Evolutionary conservation across 2,329 filamentous ascomycete species (phyloP), one percentile per base, ranked within the genome.

Genomic region (Pseudogymnoascus sp.): DNA sequence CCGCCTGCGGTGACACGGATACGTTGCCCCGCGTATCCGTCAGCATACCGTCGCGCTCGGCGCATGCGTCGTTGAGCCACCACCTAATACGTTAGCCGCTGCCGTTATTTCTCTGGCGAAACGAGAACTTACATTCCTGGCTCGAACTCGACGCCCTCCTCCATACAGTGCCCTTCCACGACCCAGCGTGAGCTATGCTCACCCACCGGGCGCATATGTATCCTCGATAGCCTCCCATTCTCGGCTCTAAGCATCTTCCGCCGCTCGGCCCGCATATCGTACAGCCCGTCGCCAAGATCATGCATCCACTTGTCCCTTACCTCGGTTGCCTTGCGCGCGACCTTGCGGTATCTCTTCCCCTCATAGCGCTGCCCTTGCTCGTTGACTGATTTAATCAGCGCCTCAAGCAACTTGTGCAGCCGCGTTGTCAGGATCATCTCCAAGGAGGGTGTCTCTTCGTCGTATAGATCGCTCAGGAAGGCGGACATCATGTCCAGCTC

Each of bases 61-160:
- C 83, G 67, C 82, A 84, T 37, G 80, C 78, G 33, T 84, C 74
- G 62, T 83, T 82, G 17, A 83, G 70, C 82, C 83, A 86, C 83
- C 81, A 86, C 63, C 83, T 85, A 62, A 9, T 13, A 19, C 9
- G 50, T 74, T 61, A 72, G 72, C 61, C 60, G 62, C 2, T 9
- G 15, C 29, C 61, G 7, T 26, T 13, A 11, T 7, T 53, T 50
- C 9, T 15, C 29, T 23, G 40, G 19, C 9, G 17, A 3, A 2
- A 13, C 40, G 1, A 4, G 4, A 35, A 72, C 80, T 74, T 72
- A 84, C 81, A 81, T 74, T 63, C 82, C 82, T 23, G 77, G 74
- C 60, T 79, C 78, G 1, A 77, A 40, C 15, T 68, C 67, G 7
- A 62, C 50, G 10, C 63, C 53, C n/a, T 44, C 44, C 33, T 40